A percentile compares a stretch with the other conserved stretches of the same genome.
Conservation (phyloP, 495 filamentous ascomycete species). For the Aspergillus affinis region DNA sequence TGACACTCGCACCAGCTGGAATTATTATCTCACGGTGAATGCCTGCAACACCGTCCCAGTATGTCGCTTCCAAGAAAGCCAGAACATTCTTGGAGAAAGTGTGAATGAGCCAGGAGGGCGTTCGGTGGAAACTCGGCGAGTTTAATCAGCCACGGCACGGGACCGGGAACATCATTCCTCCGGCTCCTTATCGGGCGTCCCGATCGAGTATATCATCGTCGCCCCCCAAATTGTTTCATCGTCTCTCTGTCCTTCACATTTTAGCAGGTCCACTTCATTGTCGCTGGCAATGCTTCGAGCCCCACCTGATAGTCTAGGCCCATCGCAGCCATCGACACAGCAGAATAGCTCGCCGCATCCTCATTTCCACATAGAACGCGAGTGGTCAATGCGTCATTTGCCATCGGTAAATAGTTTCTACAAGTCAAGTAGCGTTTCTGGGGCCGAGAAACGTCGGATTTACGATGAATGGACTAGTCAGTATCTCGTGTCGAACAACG, state of each 20-base stretch:
- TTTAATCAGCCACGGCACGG: not conserved
- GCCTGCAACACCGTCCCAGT: not conserved
- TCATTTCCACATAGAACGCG: not conserved
- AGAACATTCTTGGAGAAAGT: not conserved
- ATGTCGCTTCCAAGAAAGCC: not conserved
- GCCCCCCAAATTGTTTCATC: too few relatives aligned
- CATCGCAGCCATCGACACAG: not conserved
- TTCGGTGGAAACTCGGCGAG: not conserved
- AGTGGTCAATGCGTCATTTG: not conserved
- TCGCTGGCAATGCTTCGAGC: not conserved
- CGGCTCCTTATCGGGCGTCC: too few relatives aligned
- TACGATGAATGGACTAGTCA: slow-evolving; percentile 35
- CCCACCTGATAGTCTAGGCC: not conserved
- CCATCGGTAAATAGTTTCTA: not conserved
- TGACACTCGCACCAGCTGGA: not conserved
- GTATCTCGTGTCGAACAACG: not conserved
- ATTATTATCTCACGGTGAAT: not conserved
- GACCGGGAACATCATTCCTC: not conserved
- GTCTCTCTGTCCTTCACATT: too few relatives aligned
- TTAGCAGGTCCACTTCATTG: not conserved
- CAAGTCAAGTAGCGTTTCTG: slow-evolving; percentile 12
- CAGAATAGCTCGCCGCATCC: not conserved
- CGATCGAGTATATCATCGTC: too few relatives aligned
- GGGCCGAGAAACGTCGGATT: slow-evolving; percentile 23
- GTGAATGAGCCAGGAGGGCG: not conserved